These are phyloP conservation scores for Lomentospora prolificans DNA, from an alignment of 2,329 filamentous ascomycete species.

Conservation along the genomic window DNA sequence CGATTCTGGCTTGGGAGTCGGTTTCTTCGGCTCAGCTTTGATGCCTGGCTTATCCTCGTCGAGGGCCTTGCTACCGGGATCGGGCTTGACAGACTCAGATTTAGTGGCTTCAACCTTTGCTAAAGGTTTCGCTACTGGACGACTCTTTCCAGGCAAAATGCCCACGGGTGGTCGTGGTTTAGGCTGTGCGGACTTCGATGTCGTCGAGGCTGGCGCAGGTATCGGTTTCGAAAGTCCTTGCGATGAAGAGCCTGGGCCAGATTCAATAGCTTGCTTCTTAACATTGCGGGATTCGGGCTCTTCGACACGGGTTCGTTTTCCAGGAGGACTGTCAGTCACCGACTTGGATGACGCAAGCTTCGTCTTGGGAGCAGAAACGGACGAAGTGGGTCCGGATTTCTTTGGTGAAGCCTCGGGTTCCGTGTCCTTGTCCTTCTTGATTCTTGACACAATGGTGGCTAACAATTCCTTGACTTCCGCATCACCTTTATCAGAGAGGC, in stretches of 20 bases:
- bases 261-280: constrained; percentile 33
- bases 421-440: constrained; percentile 26
- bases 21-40: constrained; percentile 14
- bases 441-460: constrained; percentile 42
- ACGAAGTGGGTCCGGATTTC: constrained; percentile 12
- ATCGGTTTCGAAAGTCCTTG: constrained; percentile 12
- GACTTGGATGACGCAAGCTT: constrained; percentile 22
- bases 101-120: constrained; percentile 18
- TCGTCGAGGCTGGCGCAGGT: background rate
- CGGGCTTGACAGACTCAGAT: constrained; percentile 6
- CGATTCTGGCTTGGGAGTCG: constrained; percentile 17
- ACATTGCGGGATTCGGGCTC: constrained; percentile 27
- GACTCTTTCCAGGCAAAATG: constrained; percentile 39
- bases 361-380: constrained; percentile 17
- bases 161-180: constrained; percentile 15
- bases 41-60: constrained; percentile 19
- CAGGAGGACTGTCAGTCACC: constrained; percentile 18
- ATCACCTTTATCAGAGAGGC: constrained; percentile 56
- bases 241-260: constrained; percentile 13
- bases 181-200: constrained; percentile 10
- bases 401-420: constrained; percentile 15
- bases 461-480: constrained; percentile 53
- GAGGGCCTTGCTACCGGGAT: constrained; percentile 12
- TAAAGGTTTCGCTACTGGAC: constrained; percentile 30
- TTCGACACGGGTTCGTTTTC: constrained; percentile 30